Base-by-base conservation (phyloP, 371 early-diverging fungal genomes). In the Umbelopsis sp. region DNA sequence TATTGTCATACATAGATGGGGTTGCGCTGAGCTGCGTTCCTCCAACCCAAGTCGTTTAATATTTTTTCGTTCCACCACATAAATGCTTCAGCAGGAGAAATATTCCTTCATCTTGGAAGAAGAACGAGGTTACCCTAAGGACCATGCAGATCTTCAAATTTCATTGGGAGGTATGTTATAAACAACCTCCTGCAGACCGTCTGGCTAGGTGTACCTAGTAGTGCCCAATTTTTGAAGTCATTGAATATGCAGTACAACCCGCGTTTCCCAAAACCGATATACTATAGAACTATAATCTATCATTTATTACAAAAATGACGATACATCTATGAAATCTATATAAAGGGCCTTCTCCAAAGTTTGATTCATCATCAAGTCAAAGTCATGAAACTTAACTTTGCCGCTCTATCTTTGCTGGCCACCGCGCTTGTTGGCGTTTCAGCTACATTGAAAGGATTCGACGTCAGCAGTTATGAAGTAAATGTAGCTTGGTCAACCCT, bases 381-480 rank as follows among this genome's bases (percentile, higher is more conserved):
- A 29, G 48, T 8, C 29, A 57, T 57, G 57, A 57, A 57, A 32
- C 7, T 35, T 18, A 57, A 38, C 18, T 18, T 57, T 29, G 57
- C 57, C 5, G 57, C 57, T n/a, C n/a, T 57, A 18, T 25, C 57
- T 11, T n/a, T 57, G 57, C 29, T 57, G 7, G 38, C 57, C 29
- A 32, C 57, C n/a, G 29, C 35, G 4, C 35, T 35, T 18, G 44
- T n/a, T 25, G 44, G 37, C n/a, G 64, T 46, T 63, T 65, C 52
- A 20, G 68, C 68, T 16, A 32, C 44, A 18, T 46, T 45, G 4
- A 18, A 29, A 14, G 74, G 74, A 25, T 52, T 68, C 1, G 74
- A 74, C 51, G 70, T 74, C 2, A 66, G 66, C 20, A 20, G 51
- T 38, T 66, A 44, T 3, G 70, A 74, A 70, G 62, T 51, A 24